Evolutionary conservation across 1,284 basidiomycete species (phyloP), one percentile per base, ranked within the genome.

Genomic region (Ceratobasidium sp.): DNA sequence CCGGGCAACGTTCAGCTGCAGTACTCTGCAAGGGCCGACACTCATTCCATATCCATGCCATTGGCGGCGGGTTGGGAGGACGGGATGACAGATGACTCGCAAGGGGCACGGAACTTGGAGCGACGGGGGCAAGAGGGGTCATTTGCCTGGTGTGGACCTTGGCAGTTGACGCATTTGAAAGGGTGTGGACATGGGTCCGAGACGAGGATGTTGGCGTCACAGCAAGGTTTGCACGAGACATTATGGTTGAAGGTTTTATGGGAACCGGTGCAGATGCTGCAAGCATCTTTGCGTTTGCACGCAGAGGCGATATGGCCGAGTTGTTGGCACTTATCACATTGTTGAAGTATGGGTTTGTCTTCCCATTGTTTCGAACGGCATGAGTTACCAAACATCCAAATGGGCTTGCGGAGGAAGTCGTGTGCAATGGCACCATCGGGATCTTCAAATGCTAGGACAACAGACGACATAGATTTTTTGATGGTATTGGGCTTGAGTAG

Each of bases 381-480:
- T 13, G 29, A 6, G 13, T 6, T 2, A 17, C 56, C 40, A 17
- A 58, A 58, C 22, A 45, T 29, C 25, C 6, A 58, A 27, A 45
- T 17, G 15, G 13, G 29, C 13, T 25, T 43, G 42, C 47, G 45
- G 40, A 42, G 38, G 29, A 60, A 29, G 1, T 17, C 1, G 0
- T 20, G 40, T 10, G 27, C 43, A 8, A 60, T 6, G 13, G 57
- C 40, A 12, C 57, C 57, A 45, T 60, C 57, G 4, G 42, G 42
- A 17, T 60, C 57, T 22, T 60, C 25, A 20, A 60, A 60, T 3
- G 42, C 13, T 17, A 60, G 29, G n/a, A 42, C 42, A 15, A 45
- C n/a, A 0, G 57, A 60, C 2, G 57, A 60, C 5, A 13, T 22
- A 3, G 29, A 4, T 7, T 31, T 31, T 8, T 40, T 60, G 25